Evolutionary conservation across 495 filamentous ascomycete genomes (phyloP), one percentile per base, ranked within the genome.

Genomic region (Xylaria nigripes): DNA sequence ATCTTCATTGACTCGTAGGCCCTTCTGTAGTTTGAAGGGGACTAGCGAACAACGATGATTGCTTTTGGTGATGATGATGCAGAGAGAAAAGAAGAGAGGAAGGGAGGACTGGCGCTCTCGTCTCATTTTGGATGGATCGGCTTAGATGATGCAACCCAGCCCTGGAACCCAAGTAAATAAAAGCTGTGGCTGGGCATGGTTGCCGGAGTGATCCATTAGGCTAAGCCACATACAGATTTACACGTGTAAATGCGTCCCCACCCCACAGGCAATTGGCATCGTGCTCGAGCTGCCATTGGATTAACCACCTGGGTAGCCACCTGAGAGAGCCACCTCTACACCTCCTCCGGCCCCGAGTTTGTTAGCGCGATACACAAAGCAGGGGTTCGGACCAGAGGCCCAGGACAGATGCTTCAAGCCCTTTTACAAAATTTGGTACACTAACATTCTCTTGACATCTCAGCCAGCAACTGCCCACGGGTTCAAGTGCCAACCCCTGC

Each of bases 161-260:
- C 53, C 53, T 44, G 50, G 46, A 27, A 25, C 45, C 40, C 13
- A 60, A 64, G 64, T 67, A 64, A 67, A 67, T 64, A 67, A 64
- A 66, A 64, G 55, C 62, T 64, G 64, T 67, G 64, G 64, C 64
- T 67, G 64, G 64, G 54, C 40, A 18, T 29, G 29, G 64, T 67
- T 67, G 64, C 61, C 51, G 48, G 51, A 56, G 56, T 30, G 59
- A 67, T 62, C 51, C 45, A 21, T 15, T 19, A 56, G 50, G 51
- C 56, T 56, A 62, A 64, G 54, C 43, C 49, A 51, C 32, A 36
- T 50, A 27, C 7, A 6, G 16, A 23, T 22, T 12, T 36, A 9
- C 32, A 36, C 8, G 32, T 9, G 32, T 36, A 36, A 36, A 36
- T n/a, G 4, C 3, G 19, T 38, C 21, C 19, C 42, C 38, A 27